Evolutionary conservation across 2,329 filamentous ascomycete species (phyloP), one percentile per base, ranked within the genome.

Genomic region (Fusarium tanahbumbuense): DNA sequence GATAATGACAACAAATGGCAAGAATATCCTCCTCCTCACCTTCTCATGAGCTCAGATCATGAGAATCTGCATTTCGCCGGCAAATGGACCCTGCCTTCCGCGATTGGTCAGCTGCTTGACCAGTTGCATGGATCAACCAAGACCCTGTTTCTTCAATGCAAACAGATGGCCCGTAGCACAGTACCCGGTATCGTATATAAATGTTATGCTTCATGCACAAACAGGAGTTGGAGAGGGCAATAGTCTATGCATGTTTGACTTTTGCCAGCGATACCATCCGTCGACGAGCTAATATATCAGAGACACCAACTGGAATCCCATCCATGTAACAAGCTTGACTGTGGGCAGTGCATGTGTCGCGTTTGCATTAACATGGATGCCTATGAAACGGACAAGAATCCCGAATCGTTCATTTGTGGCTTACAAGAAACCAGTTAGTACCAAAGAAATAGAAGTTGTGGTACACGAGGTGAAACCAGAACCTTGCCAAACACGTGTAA

Each of bases 41-140:
- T 23, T 25, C n/a, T 46, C 23, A 63, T 67, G 63, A 49, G 61
- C 44, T 46, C 56, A 58, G 49, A 18, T 50, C 20, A 52, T 52
- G 48, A 37, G 32, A 40, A 22, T 23, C 18, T 42, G 37, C 32
- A 40, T 60, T 60, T 64, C 59, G 41, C 53, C 48, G 61, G 61
- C 37, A 60, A 28, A 41, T 34, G 15, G 42, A 37, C 42, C 25
- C 52, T 32, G 56, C 18, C 49, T 54, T 32, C 64, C 46, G 52
- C 40, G 40, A 52, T 60, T 65, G 45, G 47, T 60, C 40, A 41
- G 46, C 37, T 57, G 53, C 22, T n/a, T 44, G 48, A 42, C 6
- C 18, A 28, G 58, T 50, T 20, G 37, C 49, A 59, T 58, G 61
- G 53, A 53, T 60, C n/a, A 32, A 27, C 15, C 22, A 27, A 32